Percentiles rank a stretch among this genome's conserved stretches.
Conservation (phyloP, 495 filamentous ascomycete species). For the Aspergillus cristatus region DNA sequence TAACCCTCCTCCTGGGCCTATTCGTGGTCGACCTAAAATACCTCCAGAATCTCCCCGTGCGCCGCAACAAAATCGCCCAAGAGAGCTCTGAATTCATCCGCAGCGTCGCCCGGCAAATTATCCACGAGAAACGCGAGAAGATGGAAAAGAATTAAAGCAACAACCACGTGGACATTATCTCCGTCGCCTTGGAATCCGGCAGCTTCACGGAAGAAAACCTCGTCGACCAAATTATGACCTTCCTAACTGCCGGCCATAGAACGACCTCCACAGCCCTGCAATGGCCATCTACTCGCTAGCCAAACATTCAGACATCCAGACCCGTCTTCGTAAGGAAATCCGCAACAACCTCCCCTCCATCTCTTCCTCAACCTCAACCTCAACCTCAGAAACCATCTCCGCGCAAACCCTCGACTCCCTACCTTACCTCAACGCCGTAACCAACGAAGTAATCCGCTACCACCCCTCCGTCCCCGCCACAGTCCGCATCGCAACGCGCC, state of each 20-base stretch:
- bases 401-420: conserved; percentile 43
- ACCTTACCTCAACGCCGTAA: conserved; percentile 52
- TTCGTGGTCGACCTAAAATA: conserved; percentile 25
- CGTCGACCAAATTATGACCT: conserved; percentile 90
- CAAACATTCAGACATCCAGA: conserved; percentile 48
- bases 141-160: conserved; percentile 37
- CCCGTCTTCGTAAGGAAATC: conserved; percentile 50
- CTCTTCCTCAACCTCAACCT: conserved; percentile 21
- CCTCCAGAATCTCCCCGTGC: conserved; percentile 46
- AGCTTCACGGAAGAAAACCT: conserved; percentile 71
- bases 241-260: conserved; percentile 87
- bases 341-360: conserved; percentile 54
- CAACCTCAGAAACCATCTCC: too few relatives aligned
- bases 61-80: conserved; percentile 54
- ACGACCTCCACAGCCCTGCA: conserved; percentile 53
- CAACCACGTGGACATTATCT: conserved; percentile 66
- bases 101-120: conserved; percentile 52
- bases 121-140: conserved; percentile 57
- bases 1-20: conserved; percentile 31
- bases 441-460: conserved; percentile 51
- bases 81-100: conserved; percentile 51
- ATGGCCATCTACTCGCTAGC: conserved; percentile 51
- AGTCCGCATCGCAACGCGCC: conserved; percentile 48
- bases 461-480: conserved; percentile 53
- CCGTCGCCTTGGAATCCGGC: conserved; percentile 67